Evolutionary conservation across 2,329 filamentous ascomycete species (phyloP), one percentile per base, ranked within the genome.

Genomic region (Colletotrichum chlorophyti): DNA sequence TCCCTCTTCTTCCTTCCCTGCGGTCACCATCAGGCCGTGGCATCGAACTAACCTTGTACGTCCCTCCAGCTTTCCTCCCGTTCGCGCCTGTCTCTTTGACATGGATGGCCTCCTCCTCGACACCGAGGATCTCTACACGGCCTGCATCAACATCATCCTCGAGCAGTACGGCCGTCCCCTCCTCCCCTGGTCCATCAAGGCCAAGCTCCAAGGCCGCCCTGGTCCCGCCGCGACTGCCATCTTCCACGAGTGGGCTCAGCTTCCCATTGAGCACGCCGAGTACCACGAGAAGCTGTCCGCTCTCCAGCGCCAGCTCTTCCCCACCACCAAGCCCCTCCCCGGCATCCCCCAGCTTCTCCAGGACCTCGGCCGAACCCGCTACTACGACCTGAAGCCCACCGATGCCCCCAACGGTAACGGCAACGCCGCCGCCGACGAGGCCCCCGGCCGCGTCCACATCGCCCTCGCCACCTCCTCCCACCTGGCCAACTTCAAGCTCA

Each of bases 101-200:
- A 97, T 98, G 93, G 95, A 99, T 75, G 95, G 95, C 60, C 88
- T 99, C 31, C 85, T 99, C 17, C 90, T 99, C 70, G 88, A 98
- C 75, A 93, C 91, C 29, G 95, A 98, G 79, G 95, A 98, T 68
- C 74, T 87, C 53, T 98, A 98, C 80, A 95, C 92, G 0, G 72
- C 84, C 23, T 90, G 91, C 74, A 90, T 93, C 61, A 97, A 99
- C 76, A 80, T 86, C 21, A 84, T 98, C 32, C 87, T 99, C 34
- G 80, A 82, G 54, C 87, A 90, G 69, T 91, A 95, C 74, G 84
- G 82, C 67, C 86, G 86, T 46, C 89, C 91, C 1, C 72, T 78
- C 12, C 80, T 98, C n/a, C 94, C 95, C 1, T 98, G 95, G 95
- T 87, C 85, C 61, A 87, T 99, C 77, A 98, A 98, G 80, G 93